Conservation (phyloP, 75 land plant species). For the Cupressus sempervirens region DNA sequence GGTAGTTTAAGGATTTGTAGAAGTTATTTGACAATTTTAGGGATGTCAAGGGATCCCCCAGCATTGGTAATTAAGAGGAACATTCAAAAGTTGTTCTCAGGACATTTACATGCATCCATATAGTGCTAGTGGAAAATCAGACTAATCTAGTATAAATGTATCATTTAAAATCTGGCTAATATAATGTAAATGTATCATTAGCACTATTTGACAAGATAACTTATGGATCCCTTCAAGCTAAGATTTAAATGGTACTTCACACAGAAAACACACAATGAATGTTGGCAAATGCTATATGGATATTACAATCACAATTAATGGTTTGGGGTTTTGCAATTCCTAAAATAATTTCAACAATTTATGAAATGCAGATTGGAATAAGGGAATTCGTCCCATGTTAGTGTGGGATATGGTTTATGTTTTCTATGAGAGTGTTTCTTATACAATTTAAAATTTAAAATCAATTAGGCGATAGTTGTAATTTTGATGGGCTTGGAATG, state of each 20-base stretch:
- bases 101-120: too few relatives aligned
- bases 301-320: neutral
- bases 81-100: too few relatives aligned
- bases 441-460: too few relatives aligned
- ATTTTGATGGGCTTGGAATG: slow-evolving; percentile 75
- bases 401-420: neutral
- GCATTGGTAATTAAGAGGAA: too few relatives aligned
- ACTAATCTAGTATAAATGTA: too few relatives aligned
- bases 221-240: neutral
- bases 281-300: neutral
- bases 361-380: neutral
- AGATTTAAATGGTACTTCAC: neutral
- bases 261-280: neutral
- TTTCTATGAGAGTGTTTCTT: neutral
- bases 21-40: too few relatives aligned
- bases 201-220: neutral
- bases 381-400: neutral
- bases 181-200: neutral
- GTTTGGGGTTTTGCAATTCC: neutral
- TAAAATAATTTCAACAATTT: neutral
- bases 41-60: too few relatives aligned
- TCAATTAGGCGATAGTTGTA: slow-evolving; percentile 62
- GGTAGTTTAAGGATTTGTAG: too few relatives aligned
- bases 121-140: too few relatives aligned
- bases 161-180: too few relatives aligned